phyloP scores from a whole-genome alignment of 2,329 filamentous ascomycete species.

The Colletotrichum chrysophilum region DNA sequence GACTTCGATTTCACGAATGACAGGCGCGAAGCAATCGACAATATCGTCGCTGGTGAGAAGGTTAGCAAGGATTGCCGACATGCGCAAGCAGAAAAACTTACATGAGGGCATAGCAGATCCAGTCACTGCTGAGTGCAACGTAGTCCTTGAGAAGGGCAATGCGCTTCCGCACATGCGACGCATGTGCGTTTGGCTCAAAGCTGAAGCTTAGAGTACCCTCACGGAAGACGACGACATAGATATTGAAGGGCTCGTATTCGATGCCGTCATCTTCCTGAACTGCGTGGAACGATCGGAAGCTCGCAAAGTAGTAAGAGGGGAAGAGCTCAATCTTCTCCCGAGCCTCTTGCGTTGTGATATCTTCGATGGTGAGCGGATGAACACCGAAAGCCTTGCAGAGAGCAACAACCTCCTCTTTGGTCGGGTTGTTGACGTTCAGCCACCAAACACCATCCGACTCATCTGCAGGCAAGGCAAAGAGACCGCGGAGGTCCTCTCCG shows the following conservation, averaged over 20 bases:
- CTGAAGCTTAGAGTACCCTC: conserved; percentile 96
- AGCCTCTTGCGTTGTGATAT: conserved; percentile 93
- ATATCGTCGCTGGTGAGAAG: conserved; percentile 79
- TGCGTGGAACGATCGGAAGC: conserved; percentile 88
- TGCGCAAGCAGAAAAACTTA: conserved; percentile 47
- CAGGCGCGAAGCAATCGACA: conserved; percentile 91
- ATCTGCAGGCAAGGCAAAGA: conserved; percentile 74
- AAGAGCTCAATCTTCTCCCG: conserved; percentile 99
- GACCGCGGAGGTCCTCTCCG: conserved; percentile 85
- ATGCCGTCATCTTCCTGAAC: conserved; percentile 80
- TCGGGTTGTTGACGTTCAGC: conserved; percentile 92
- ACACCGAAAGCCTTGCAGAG: conserved; percentile 95
- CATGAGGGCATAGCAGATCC: conserved; percentile 99
- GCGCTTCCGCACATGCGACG: conserved; percentile 85
- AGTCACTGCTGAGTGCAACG: conserved; percentile 91
- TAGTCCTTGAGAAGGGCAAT: conserved; percentile 95
- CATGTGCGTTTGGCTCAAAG: conserved; percentile 86
- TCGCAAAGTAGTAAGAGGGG: conserved; percentile 96
- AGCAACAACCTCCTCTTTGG: conserved; percentile 83
- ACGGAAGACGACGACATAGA: conserved; percentile 96
- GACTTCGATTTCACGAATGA: conserved; percentile 84
- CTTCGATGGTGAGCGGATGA: conserved; percentile 93
- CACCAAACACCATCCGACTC: conserved; percentile 91
- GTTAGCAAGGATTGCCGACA: conserved; percentile 28
- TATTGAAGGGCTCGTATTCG: conserved; percentile 93